Conservation (phyloP, 306 rosid species). For the Rosa rugosa region DNA sequence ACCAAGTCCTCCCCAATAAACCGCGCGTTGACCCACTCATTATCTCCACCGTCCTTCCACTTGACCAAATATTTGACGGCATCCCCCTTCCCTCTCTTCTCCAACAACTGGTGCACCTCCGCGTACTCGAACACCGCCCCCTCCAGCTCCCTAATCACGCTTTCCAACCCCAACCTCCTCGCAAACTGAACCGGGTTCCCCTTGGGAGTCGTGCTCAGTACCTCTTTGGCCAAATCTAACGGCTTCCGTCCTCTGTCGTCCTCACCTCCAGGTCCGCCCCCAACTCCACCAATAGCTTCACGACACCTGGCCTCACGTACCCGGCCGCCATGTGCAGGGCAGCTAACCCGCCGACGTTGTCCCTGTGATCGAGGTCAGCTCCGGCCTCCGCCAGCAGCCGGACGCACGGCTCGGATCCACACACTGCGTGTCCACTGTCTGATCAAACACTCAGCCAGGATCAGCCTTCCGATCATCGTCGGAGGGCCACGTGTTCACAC, state of each 20-base stretch:
- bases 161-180: conserved; percentile 61
- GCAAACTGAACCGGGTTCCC: conserved; percentile 83
- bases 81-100: conserved; percentile 77
- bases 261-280: conserved; percentile 65
- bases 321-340: conserved; percentile 90
- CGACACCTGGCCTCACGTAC: conserved; percentile 60
- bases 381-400: conserved; percentile 57
- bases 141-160: conserved; percentile 49
- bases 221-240: conserved; percentile 60
- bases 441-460: too few species aligned
- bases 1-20: conserved; percentile 69
- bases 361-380: conserved; percentile 53
- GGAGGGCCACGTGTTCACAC: too few species aligned
- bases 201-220: conserved; percentile 55
- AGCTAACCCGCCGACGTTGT: conserved; percentile 55
- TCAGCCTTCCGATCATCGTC: too few species aligned
- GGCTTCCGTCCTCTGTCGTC: conserved; percentile 65
- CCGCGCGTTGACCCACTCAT: conserved; percentile 75
- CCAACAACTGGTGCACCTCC: conserved; percentile 70
- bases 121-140: conserved; percentile 67
- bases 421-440: too few species aligned
- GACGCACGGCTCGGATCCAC: conserved; percentile 74
- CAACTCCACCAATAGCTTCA: conserved; percentile 45
- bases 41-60: conserved; percentile 80
- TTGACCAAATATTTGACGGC: conserved; percentile 66